Percentiles rank a stretch among this genome's conserved stretches.
These are phyloP conservation scores for Thamnidium elegans DNA, from an alignment of 192 early-diverging fungal genomes.

Conservation along the genomic window DNA sequence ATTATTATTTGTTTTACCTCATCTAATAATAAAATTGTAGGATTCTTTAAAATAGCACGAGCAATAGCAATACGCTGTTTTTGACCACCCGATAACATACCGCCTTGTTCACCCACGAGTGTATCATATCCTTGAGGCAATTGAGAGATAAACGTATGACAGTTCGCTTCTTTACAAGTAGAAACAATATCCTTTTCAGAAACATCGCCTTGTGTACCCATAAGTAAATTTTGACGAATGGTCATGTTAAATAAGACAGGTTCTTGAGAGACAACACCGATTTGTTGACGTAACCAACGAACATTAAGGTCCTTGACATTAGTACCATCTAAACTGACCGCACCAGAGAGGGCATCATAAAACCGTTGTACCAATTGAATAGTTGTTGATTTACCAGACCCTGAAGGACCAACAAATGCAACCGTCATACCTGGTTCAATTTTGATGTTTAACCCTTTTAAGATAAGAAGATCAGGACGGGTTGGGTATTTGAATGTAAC, in stretches of 20 bases:
- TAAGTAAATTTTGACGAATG: conserved; percentile 79
- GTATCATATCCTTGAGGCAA: conserved; percentile 84
- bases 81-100: conserved; percentile 82
- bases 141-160: conserved; percentile 77
- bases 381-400: conserved; percentile 85
- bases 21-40: conserved; percentile 77
- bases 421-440: conserved; percentile 73
- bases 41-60: conserved; percentile 83
- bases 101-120: conserved; percentile 73
- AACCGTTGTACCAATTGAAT: conserved; percentile 83
- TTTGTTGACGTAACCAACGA: conserved; percentile 73
- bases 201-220: conserved; percentile 50
- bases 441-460: conserved; percentile 65
- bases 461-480: conserved; percentile 74
- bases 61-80: conserved; percentile 97
- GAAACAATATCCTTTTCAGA: conserved; percentile 63
- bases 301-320: conserved; percentile 75
- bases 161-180: conserved; percentile 65
- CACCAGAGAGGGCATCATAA: conserved; percentile 60
- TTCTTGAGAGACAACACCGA: conserved; percentile 89
- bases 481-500: conserved; percentile 82
- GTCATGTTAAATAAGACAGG: conserved; percentile 76
- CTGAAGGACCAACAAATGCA: conserved; percentile 85
- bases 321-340: conserved; percentile 68
- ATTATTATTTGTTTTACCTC: conserved; percentile 41